Conservation (phyloP, 208 protist genomes). For the Naegleria lovaniensis region DNA sequence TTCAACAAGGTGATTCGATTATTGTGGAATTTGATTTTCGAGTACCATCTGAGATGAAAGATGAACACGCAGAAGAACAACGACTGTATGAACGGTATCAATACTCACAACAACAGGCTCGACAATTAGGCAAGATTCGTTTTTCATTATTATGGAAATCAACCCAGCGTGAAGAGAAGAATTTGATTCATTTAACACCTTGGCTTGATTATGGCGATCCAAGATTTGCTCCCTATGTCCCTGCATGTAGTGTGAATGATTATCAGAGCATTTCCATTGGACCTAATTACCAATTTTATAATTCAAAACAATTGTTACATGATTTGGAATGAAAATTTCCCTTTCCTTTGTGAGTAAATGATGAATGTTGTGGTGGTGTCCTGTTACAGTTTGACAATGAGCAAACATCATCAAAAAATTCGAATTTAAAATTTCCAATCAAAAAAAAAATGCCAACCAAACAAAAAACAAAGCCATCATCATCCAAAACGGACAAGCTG, state of each 20-base stretch:
- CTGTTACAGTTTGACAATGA: too few species aligned
- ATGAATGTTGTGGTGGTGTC: too few species aligned
- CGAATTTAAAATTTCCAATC: not conserved
- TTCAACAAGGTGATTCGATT: not conserved
- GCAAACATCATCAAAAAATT: not conserved
- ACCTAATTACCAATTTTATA: too few species aligned
- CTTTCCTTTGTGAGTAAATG: too few species aligned
- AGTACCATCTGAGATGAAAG: too few species aligned
- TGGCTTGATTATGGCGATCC: not conserved
- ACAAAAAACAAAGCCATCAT: not conserved
- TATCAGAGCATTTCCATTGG: not conserved
- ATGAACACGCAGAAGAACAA: not conserved
- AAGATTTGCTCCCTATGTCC: not conserved
- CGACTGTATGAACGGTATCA: too few species aligned
- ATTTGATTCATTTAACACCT: too few species aligned
- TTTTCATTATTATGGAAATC: not conserved
- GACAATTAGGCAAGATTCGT: not conserved
- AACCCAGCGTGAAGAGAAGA: too few species aligned
- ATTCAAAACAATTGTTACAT: too few species aligned
- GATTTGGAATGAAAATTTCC: too few species aligned
- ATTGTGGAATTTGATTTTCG: not conserved
- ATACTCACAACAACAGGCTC: not conserved
- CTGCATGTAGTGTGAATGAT: not conserved
- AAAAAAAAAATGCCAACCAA: not conserved
- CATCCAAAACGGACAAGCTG: not conserved